Evolutionary conservation across 176 grass and related monocot genomes (phyloP).

Genomic region (Musa acuminata): DNA sequence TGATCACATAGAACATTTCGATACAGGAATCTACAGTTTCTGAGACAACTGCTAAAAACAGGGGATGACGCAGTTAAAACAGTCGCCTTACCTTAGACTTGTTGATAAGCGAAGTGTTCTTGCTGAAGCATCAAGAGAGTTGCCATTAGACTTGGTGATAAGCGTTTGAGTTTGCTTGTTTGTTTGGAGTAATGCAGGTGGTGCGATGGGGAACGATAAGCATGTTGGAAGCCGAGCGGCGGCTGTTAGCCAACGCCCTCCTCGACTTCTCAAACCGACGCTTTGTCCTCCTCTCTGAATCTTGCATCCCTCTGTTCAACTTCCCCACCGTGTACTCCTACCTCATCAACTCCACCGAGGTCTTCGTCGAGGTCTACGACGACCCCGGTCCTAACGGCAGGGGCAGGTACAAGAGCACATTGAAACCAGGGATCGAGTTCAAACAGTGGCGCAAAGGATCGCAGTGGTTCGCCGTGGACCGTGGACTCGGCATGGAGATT

Average conservation of each 20-base stretch:
- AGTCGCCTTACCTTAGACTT: no score
- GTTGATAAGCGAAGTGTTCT: no score
- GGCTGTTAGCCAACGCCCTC: constrained; percentile 27
- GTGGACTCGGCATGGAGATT: constrained; percentile 18
- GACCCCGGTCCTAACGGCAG: constrained; percentile 5
- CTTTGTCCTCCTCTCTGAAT: constrained; percentile 34
- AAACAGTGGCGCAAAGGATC: constrained; percentile 23
- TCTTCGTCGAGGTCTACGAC: constrained; percentile 16
- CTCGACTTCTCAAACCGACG: constrained; percentile 31
- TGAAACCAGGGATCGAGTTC: constrained; percentile 26
- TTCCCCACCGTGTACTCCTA: constrained; percentile 32
- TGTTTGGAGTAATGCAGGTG: constrained; percentile 11
- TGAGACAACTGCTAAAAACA: no score
- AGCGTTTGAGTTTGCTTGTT: background rate
- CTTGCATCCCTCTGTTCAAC: constrained; percentile 39
- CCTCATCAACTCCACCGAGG: constrained; percentile 24
- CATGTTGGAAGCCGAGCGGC: constrained; percentile 32
- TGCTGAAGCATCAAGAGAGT: background rate
- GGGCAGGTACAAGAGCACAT: constrained; percentile 27
- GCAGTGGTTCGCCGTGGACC: constrained; percentile 28
- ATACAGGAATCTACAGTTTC: no score
- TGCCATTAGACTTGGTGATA: background rate
- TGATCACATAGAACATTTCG: no score
- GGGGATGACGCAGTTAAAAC: no score
- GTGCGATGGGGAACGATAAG: constrained; percentile 25